These are phyloP conservation scores for Solanum bulbocastanum DNA, from an alignment of 257 asterid genomes.

Conservation along the genomic window DNA sequence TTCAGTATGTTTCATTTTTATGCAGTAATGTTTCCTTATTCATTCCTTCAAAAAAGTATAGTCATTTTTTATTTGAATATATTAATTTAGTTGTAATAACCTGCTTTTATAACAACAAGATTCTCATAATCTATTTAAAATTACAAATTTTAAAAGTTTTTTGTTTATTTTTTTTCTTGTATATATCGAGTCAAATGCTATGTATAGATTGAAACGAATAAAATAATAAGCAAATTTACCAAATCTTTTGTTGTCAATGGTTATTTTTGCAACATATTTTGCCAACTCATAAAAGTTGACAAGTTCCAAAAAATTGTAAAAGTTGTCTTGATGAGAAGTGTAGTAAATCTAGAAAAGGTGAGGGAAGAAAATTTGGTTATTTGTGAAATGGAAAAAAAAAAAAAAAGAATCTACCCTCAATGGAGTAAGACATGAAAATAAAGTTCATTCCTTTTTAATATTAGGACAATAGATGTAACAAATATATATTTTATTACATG, in stretches of 20 bases:
- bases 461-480: not conserved
- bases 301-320: not conserved
- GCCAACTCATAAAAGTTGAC: not conserved
- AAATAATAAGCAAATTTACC: not conserved
- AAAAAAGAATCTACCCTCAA: not conserved
- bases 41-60: not conserved
- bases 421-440: not conserved
- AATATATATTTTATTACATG: not conserved
- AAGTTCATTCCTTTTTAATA: not conserved
- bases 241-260: not conserved
- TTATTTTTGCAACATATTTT: not conserved
- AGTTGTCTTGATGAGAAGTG: not conserved
- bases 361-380: not conserved
- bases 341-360: not conserved
- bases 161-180: not conserved
- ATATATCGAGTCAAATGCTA: not conserved
- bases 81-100: not conserved
- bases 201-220: not conserved
- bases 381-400: not conserved
- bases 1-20: too few species aligned
- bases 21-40: not conserved
- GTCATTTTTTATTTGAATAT: not conserved
- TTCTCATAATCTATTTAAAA: not conserved
- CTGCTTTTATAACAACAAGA: not conserved
- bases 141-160: not conserved